Conservation (phyloP, 176 grass and related monocot species). For the Paspalum vaginatum region DNA sequence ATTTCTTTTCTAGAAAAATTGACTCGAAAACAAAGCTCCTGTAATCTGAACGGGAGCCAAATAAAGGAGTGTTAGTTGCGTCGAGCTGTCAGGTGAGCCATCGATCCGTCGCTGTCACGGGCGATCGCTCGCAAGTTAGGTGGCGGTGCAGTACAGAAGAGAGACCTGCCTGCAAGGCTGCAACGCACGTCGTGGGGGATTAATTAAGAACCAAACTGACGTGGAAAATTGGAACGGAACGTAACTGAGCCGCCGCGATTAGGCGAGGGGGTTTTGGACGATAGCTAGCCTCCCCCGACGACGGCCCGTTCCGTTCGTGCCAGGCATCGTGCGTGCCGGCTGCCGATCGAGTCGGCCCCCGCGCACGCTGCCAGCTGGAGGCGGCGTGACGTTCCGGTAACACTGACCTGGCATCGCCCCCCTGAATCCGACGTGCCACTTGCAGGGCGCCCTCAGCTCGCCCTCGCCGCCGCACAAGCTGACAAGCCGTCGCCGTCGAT, state of each 20-base stretch:
- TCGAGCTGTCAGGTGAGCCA: neutral
- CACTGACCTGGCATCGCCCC: conserved; percentile 55
- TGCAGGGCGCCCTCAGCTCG: neutral
- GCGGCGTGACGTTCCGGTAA: conserved; percentile 26
- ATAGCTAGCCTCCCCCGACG: conserved; percentile 22
- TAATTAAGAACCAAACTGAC: no score
- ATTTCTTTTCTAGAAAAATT: no score
- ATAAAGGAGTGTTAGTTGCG: no score
- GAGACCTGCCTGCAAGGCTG: no score
- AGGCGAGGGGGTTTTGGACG: conserved; percentile 30
- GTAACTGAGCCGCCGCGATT: neutral
- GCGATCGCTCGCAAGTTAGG: conserved; percentile 23
- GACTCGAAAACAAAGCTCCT: no score
- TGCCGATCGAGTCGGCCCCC: no score
- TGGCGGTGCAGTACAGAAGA: neutral
- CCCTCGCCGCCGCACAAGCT: conserved; percentile 15
- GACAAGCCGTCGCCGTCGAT: conserved; percentile 41
- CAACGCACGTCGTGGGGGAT: no score
- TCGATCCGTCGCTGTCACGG: conserved; percentile 19
- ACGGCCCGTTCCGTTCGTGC: conserved; percentile 27
- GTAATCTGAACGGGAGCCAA: no score
- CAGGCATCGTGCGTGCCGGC: no score
- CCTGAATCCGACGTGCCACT: conserved; percentile 69
- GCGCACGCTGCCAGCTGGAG: conserved; percentile 13
- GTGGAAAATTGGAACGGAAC: neutral